Base-by-base conservation (phyloP, 2,329 filamentous ascomycete genomes). In the Epichloe gansuensis region DNA sequence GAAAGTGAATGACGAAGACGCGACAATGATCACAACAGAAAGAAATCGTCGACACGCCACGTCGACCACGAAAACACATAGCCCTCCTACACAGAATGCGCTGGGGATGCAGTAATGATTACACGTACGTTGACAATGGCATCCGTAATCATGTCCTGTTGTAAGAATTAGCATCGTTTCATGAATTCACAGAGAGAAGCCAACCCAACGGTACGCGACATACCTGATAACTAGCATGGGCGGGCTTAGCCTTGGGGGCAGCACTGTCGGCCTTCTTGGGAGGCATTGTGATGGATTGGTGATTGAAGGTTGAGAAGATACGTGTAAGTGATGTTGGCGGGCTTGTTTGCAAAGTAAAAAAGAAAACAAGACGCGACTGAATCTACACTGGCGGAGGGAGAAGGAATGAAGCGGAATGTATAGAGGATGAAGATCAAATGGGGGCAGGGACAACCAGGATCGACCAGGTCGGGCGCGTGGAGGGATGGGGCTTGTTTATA, bases 101-200 rank as follows among this genome's bases (percentile, higher is more conserved):
- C 68, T 65, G 60, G 60, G 63, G 60, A 55, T 52, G 58, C 63
- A 60, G 63, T 61, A 61, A 60, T 51, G 57, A 61, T 56, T 55
- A 57, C 61, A 75, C 73, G 67, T 81, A 82, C 78, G 69, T 75
- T 72, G 64, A 80, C 67, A 64, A 82, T 82, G 52, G 77, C 78
- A 65, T 82, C 78, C 51, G 73, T 78, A 64, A 82, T 82, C 78
- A 82, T 82, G 63, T 80, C 78, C 78, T 82, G 55, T 50, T 4
- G 38, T 57, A 38, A 2, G 3, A 35, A 63, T 76, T 51, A 57
- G 49, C 31, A 41, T 3, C 42, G 48, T n/a, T 17, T 7, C 42
- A 15, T 11, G n/a, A 7, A 11, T 15, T 13, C 17, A 17, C 17
- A 43, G 15, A 48, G n/a, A 17, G 48, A 46, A 54, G 2, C 21